phyloP scores from a whole-genome alignment of 2,329 filamentous ascomycete genomes.

The Tolypocladium tropicale region DNA sequence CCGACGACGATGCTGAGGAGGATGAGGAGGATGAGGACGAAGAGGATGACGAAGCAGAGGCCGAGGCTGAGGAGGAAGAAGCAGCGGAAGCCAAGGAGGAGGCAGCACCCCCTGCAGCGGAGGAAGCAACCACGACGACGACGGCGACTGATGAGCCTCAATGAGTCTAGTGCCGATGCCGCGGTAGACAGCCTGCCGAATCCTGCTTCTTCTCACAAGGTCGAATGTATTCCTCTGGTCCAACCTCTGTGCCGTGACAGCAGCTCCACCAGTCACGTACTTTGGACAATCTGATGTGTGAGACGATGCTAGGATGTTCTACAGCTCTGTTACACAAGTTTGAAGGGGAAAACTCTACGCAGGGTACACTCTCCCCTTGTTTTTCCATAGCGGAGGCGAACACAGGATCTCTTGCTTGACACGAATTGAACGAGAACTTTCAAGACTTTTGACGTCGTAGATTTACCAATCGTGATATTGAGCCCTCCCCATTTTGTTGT shows the following conservation, averaged over 20 bases:
- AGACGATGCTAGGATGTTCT: neutral
- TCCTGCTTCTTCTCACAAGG: too few relatives aligned
- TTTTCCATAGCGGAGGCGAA: conserved; percentile 24
- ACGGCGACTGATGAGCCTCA: neutral
- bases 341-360: neutral
- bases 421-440: conserved; percentile 3
- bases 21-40: conserved; percentile 15
- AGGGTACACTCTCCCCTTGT: too few relatives aligned
- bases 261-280: neutral
- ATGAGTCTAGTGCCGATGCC: neutral
- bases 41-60: conserved; percentile 13
- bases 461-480: neutral
- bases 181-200: neutral
- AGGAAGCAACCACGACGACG: neutral
- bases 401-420: conserved; percentile 10
- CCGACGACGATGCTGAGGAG: conserved; percentile 32
- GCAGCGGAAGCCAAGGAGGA: conserved; percentile 5
- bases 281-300: neutral
- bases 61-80: conserved; percentile 12
- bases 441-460: neutral
- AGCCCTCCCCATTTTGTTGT: neutral
- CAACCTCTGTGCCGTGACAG: neutral
- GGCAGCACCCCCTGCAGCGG: conserved; percentile 3
- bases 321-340: neutral
- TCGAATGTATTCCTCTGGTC: neutral